Conservation (phyloP, 2,329 filamentous ascomycete species). For the Fonsecaea erecta region DNA sequence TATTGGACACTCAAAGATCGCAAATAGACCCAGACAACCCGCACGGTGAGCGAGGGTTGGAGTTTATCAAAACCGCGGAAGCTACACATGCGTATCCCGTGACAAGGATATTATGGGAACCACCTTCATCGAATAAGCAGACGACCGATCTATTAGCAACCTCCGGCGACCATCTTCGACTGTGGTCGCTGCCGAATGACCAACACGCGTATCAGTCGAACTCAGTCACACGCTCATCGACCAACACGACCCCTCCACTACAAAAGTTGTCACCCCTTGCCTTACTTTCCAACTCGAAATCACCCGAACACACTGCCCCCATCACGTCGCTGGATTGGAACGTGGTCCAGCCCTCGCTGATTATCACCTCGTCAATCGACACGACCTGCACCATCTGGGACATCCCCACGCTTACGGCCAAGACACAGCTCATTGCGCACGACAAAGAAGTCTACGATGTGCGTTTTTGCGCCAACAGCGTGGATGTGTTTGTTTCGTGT, state of each 20-base stretch:
- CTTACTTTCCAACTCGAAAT: constrained; percentile 95
- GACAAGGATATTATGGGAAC: constrained; percentile 93
- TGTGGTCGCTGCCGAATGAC: constrained; percentile 82
- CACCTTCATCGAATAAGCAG: constrained; percentile 91
- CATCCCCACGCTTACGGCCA: constrained; percentile 94
- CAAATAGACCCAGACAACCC: constrained; percentile 71
- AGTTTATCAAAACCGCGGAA: constrained; percentile 92
- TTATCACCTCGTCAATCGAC: constrained; percentile 98
- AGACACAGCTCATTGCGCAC: constrained; percentile 97
- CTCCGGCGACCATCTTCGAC: constrained; percentile 87
- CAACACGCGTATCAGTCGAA: constrained; percentile 60
- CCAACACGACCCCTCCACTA: constrained; percentile 64
- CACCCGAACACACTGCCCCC: constrained; percentile 94
- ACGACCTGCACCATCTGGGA: constrained; percentile 99
- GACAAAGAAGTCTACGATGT: constrained; percentile 99
- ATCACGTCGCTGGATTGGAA: constrained; percentile 98
- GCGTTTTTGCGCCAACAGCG: constrained; percentile 88
- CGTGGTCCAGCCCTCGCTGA: constrained; percentile 91
- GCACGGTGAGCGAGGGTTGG: constrained; percentile 76
- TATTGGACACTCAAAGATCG: constrained; percentile 82
- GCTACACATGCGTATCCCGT: constrained; percentile 98
- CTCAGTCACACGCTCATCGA: constrained; percentile 68
- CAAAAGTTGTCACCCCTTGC: constrained; percentile 90
- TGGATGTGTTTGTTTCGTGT: constrained; percentile 98
- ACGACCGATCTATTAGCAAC: constrained; percentile 93